Conservation (phyloP, 208 protist genomes). For the Tritrichomonas musculus region DNA sequence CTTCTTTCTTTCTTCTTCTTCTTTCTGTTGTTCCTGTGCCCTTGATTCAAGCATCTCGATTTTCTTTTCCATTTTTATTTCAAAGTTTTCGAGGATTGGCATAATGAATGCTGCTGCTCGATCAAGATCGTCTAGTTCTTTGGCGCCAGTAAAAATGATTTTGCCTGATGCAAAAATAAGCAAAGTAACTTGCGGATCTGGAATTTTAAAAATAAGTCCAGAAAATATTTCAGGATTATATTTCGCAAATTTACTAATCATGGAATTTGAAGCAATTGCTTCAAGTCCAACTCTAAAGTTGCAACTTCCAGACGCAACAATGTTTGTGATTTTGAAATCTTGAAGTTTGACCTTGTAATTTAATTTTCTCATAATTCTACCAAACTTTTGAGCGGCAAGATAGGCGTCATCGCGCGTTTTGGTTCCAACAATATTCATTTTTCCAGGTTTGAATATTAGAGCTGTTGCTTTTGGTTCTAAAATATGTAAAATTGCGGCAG, state of each 20-base stretch:
- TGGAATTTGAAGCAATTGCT: not conserved
- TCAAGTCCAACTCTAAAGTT: not conserved
- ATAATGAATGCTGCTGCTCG: conserved; percentile 67
- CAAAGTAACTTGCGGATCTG: conserved; percentile 37
- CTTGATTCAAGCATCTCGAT: too few relatives aligned
- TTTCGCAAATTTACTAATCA: not conserved
- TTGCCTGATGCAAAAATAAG: conserved; percentile 80
- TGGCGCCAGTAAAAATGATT: conserved; percentile 76
- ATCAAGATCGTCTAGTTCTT: conserved; percentile 59
- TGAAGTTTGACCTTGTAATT: not conserved
- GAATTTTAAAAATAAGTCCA: not conserved
- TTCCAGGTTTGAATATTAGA: conserved; percentile 72
- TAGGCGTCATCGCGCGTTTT: not conserved
- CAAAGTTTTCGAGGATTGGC: conserved; percentile 53
- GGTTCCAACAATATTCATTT: conserved; percentile 54
- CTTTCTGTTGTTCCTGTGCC: too few relatives aligned
- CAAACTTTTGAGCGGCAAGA: not conserved
- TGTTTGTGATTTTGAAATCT: not conserved
- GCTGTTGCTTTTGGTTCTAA: conserved; percentile 75
- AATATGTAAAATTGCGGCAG: conserved; percentile 72
- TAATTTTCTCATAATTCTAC: not conserved
- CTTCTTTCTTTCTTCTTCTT: too few relatives aligned
- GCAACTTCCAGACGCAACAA: not conserved
- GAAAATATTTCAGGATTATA: conserved; percentile 25
- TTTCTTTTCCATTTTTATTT: not conserved